A percentile compares a stretch with the other conserved stretches of the same genome.
Evolutionary conservation across 192 early-diverging fungal genomes (phyloP).

Genomic region (Pecoramyces ruminantium): DNA sequence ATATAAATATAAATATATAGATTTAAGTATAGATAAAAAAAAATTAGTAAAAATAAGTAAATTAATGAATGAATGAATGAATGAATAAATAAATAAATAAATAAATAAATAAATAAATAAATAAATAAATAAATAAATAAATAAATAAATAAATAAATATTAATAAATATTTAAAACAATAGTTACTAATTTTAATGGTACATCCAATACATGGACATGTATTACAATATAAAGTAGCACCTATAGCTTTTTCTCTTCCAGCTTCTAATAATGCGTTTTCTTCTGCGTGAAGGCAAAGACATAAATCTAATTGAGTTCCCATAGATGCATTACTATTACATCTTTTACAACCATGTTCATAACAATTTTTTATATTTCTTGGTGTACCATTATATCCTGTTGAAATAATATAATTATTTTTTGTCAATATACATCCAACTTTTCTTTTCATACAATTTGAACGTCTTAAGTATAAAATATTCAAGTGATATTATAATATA

Average conservation of each 20-base stretch:
- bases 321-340: constrained; percentile 77
- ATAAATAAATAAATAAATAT: neutral
- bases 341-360: constrained; percentile 78
- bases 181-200: constrained; percentile 1
- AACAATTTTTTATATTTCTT: constrained; percentile 78
- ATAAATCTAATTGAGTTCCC: constrained; percentile 64
- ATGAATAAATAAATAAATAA: no score
- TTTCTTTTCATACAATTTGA: constrained; percentile 72
- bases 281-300: constrained; percentile 94
- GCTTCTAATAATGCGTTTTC: constrained; percentile 97
- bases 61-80: no score
- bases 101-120: neutral
- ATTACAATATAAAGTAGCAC: constrained; percentile 79
- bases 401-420: constrained; percentile 72
- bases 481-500: no score
- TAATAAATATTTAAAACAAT: neutral
- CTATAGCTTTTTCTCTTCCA: constrained; percentile 69
- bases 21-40: no score
- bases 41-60: no score
- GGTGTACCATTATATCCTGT: constrained; percentile 99
- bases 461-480: neutral
- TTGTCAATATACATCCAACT: constrained; percentile 86
- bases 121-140: neutral
- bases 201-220: constrained; percentile 40
- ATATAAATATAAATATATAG: neutral